phyloP scores from a whole-genome alignment of 2,329 filamentous ascomycete species.

The Raffaelea arxii region DNA sequence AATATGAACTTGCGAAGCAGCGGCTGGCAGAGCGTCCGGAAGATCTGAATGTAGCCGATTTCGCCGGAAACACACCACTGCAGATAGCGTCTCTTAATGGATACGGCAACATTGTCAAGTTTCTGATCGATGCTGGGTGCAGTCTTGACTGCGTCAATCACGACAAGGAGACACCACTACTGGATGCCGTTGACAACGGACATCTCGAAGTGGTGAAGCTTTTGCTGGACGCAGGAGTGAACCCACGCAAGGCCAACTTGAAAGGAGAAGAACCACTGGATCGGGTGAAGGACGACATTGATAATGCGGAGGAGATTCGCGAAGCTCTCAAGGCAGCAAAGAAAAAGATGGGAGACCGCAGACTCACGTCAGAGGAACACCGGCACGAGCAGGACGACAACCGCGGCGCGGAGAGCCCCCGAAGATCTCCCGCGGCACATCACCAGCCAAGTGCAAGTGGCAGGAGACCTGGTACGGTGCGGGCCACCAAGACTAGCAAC shows the following conservation, averaged over 20 bases:
- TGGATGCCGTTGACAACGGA: slow-evolving; percentile 94
- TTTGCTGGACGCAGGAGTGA: slow-evolving; percentile 76
- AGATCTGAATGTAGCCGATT: slow-evolving; percentile 81
- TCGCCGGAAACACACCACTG: slow-evolving; percentile 90
- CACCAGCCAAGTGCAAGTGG: slow-evolving; percentile 26
- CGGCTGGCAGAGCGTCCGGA: slow-evolving; percentile 71
- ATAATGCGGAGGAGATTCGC: slow-evolving; percentile 73
- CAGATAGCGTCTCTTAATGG: slow-evolving; percentile 89
- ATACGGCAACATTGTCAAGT: slow-evolving; percentile 75
- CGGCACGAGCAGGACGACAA: slow-evolving; percentile 36
- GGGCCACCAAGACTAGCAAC: slow-evolving; percentile 56
- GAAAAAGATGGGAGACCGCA: slow-evolving; percentile 43
- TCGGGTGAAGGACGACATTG: slow-evolving; percentile 62
- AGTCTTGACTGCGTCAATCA: slow-evolving; percentile 70
- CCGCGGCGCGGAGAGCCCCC: slow-evolving; percentile 46
- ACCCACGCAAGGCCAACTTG: slow-evolving; percentile 85
- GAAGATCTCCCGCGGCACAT: slow-evolving; percentile 40
- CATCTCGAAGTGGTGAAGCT: slow-evolving; percentile 82
- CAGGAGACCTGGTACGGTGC: slow-evolving; percentile 43
- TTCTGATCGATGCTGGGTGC: slow-evolving; percentile 76
- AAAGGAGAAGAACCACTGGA: slow-evolving; percentile 88
- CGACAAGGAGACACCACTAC: slow-evolving; percentile 83
- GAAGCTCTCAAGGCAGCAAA: slow-evolving; percentile 51
- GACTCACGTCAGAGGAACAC: slow-evolving; percentile 49
- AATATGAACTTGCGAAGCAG: slow-evolving; percentile 67